Evolutionary conservation across 2,329 filamentous ascomycete species (phyloP), one percentile per base, ranked within the genome.

Genomic region (Thelonectria blattea): DNA sequence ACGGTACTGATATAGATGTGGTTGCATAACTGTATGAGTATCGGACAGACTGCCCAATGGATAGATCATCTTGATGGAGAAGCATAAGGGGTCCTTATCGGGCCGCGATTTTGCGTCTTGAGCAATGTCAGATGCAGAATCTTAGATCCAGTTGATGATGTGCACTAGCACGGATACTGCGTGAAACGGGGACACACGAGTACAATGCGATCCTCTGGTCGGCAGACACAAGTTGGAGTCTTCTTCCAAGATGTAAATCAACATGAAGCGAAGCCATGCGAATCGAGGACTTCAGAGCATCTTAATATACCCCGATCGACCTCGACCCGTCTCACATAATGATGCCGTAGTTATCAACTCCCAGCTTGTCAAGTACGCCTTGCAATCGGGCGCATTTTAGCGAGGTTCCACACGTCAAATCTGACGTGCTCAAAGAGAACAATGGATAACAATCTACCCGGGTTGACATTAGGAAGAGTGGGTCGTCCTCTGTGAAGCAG

Each of bases 381-480:
- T 42, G n/a, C 39, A 42, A 17, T 42, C 39, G 39, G 39, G 39
- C 39, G 39, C n/a, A 42, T 20, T 42, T 42, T 42, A 42, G 39
- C 39, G n/a, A 20, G 39, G 39, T 42, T 42, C 39, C 39, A 42
- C 39, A 37, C 34, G 27, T 14, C 39, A 20, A 42, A 17, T n/a
- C 5, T 41, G 4, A 12, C 14, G 37, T 11, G 11, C 6, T 42
- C 17, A 37, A 15, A 37, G 56, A 81, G 15, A 17, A 41, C 37
- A 15, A 41, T 41, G 37, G 37, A 41, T 30, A 7, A 30, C 14
- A 42, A 42, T 42, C 39, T 42, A n/a, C 2, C n/a, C 2, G 17
- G 39, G 4, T 42, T n/a, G 39, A 42, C 7, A 20, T 20, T 42
- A n/a, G 3, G 17, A 42, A 7, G 3, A 42, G 39, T 42, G 39